Conservation (phyloP, 768 basidiomycete genomes). For the Boletus insuetus region DNA sequence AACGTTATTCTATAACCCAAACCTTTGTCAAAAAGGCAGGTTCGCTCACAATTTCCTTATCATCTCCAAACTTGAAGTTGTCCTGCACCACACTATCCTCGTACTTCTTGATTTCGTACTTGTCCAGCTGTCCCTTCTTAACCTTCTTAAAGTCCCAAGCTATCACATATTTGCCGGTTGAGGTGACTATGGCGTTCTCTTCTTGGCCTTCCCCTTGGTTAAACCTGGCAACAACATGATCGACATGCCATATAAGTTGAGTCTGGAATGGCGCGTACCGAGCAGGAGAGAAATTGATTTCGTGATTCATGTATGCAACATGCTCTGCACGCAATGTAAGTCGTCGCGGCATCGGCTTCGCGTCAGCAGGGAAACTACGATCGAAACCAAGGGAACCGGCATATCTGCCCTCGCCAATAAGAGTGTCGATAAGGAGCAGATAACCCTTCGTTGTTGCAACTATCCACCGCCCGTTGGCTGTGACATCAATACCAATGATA, state of each 20-base stretch:
- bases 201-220: constrained; percentile 85
- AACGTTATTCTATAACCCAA: constrained; percentile 5
- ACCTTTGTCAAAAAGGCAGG: neutral
- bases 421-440: constrained; percentile 88
- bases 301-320: constrained; percentile 89
- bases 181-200: constrained; percentile 95
- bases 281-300: constrained; percentile 89
- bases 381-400: constrained; percentile 86
- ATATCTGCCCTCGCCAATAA: constrained; percentile 89
- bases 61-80: constrained; percentile 96
- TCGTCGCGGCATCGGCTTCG: constrained; percentile 88
- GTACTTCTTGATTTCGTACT: constrained; percentile 96
- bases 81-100: constrained; percentile 95
- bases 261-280: constrained; percentile 48
- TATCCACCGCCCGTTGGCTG: constrained; percentile 90
- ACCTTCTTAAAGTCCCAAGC: constrained; percentile 98
- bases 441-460: constrained; percentile 96
- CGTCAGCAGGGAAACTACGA: constrained; percentile 88
- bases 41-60: constrained; percentile 83
- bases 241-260: neutral
- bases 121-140: constrained; percentile 86
- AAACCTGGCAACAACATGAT: constrained; percentile 54
- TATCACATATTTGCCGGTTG: constrained; percentile 87
- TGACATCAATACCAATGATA: constrained; percentile 91
- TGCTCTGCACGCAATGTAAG: constrained; percentile 89